phyloP scores from a whole-genome alignment of 176 grass and related monocot species.

The Rhynchospora tenuis region DNA sequence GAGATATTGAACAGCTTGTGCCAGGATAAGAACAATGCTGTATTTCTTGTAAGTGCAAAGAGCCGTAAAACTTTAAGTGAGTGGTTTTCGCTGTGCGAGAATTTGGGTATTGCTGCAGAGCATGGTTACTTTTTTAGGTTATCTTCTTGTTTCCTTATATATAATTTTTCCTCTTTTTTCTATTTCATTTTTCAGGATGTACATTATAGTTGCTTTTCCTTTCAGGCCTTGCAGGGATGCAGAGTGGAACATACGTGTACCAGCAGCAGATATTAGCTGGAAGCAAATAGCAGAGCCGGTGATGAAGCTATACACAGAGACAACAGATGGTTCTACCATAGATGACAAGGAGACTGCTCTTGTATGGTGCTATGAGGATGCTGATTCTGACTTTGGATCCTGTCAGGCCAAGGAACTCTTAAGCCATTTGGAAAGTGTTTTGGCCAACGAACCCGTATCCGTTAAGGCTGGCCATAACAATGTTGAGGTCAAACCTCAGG shows the following conservation, averaged over 20 bases:
- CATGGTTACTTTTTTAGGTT: conserved; percentile 88
- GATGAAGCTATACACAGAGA: conserved; percentile 84
- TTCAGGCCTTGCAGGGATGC: conserved; percentile 54
- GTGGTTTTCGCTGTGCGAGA: conserved; percentile 76
- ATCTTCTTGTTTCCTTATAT: not conserved
- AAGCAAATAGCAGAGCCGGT: conserved; percentile 92
- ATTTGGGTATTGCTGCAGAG: conserved; percentile 67
- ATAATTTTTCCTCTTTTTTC: not conserved
- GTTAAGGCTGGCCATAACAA: conserved; percentile 67
- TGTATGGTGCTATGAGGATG: conserved; percentile 81
- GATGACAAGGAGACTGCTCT: conserved; percentile 83
- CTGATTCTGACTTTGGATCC: conserved; percentile 82
- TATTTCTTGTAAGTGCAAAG: conserved; percentile 74
- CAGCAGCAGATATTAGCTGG: conserved; percentile 57
- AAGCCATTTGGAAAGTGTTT: conserved; percentile 79
- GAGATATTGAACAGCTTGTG: conserved; percentile 66
- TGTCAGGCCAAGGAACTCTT: conserved; percentile 95
- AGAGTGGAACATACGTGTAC: conserved; percentile 61
- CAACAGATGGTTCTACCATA: conserved; percentile 78
- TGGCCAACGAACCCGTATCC: conserved; percentile 71
- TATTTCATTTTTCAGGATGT: not conserved
- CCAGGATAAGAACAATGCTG: conserved; percentile 56
- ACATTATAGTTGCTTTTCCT: not conserved
- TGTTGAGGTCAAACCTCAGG: conserved; percentile 97
- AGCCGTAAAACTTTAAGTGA: conserved; percentile 40